Evolutionary conservation across 2,329 filamentous ascomycete genomes (phyloP).

Genomic region (Nothomitra cinnamomea): DNA sequence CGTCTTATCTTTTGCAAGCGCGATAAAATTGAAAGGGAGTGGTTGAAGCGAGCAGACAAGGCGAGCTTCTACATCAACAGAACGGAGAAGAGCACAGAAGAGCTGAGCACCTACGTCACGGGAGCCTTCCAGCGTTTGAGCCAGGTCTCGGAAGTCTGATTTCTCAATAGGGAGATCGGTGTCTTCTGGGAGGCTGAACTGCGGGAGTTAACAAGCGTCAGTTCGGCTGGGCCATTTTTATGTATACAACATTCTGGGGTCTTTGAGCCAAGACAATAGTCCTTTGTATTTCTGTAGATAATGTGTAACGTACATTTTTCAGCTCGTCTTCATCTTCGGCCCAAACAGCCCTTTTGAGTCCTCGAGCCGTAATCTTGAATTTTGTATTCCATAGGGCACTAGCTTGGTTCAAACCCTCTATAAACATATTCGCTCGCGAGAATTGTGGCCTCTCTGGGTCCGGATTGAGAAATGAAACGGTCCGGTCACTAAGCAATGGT

Average conservation of each 20-base stretch:
- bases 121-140: conserved; percentile 56
- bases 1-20: conserved; percentile 25
- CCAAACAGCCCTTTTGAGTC: conserved; percentile 58
- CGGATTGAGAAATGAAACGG: conserved; percentile 50
- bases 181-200: conserved; percentile 42
- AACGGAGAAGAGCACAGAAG: conserved; percentile 72
- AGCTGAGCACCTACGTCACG: conserved; percentile 80
- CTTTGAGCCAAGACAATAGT: too few relatives aligned
- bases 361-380: conserved; percentile 55
- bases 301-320: conserved; percentile 30
- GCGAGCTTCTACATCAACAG: conserved; percentile 63
- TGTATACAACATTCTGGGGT: neutral
- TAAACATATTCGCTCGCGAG: conserved; percentile 56
- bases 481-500: conserved; percentile 47
- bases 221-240: conserved; percentile 2
- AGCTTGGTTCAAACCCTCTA: conserved; percentile 58
- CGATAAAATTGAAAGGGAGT: conserved; percentile 41
- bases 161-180: conserved; percentile 52
- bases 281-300: neutral
- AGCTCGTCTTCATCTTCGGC: conserved; percentile 46
- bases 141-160: conserved; percentile 55
- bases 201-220: conserved; percentile 5
- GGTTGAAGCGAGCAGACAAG: conserved; percentile 84
- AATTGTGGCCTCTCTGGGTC: conserved; percentile 53
- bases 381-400: conserved; percentile 48